phyloP scores from a whole-genome alignment of 1,284 basidiomycete species.

The Xerocomus amazonicus region DNA sequence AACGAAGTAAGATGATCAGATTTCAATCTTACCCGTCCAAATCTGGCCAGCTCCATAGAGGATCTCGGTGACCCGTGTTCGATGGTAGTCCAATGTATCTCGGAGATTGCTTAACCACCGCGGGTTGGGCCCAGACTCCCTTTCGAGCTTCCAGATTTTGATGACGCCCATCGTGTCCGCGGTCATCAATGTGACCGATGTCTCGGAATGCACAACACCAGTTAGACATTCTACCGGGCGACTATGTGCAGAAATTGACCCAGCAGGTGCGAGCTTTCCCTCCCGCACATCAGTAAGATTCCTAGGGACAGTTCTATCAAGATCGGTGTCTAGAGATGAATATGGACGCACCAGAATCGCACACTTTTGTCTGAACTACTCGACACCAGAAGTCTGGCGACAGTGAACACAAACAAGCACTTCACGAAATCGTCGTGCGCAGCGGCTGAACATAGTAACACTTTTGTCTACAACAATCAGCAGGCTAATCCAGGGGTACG shows the following conservation, averaged over 20 bases:
- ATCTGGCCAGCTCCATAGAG: constrained; percentile 60
- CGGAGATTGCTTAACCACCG: constrained; percentile 54
- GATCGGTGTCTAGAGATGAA: background rate
- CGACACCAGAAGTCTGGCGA: constrained; percentile 69
- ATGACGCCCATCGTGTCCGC: constrained; percentile 86
- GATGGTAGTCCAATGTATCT: constrained; percentile 65
- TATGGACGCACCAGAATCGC: constrained; percentile 69
- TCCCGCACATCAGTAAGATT: constrained; percentile 48
- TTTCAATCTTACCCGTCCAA: constrained; percentile 70
- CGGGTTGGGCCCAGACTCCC: constrained; percentile 39
- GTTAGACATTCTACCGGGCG: constrained; percentile 67
- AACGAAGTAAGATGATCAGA: background rate
- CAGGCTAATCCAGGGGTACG: background rate
- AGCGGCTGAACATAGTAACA: constrained; percentile 63
- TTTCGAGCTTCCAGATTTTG: constrained; percentile 67
- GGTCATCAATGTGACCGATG: constrained; percentile 60
- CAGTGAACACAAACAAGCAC: constrained; percentile 65
- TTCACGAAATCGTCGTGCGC: constrained; percentile 90
- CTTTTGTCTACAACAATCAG: constrained; percentile 53
- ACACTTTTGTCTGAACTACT: constrained; percentile 90
- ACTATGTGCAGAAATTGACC: constrained; percentile 70
- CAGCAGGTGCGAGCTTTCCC: constrained; percentile 47
- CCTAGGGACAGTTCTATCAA: constrained; percentile 39
- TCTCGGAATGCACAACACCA: constrained; percentile 43
- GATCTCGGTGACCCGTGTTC: constrained; percentile 80